Percentiles rank a stretch among this genome's conserved stretches.
These are phyloP conservation scores for Emiliania huxleyi DNA, from an alignment of 78 protist genomes.

Conservation along the genomic window DNA sequence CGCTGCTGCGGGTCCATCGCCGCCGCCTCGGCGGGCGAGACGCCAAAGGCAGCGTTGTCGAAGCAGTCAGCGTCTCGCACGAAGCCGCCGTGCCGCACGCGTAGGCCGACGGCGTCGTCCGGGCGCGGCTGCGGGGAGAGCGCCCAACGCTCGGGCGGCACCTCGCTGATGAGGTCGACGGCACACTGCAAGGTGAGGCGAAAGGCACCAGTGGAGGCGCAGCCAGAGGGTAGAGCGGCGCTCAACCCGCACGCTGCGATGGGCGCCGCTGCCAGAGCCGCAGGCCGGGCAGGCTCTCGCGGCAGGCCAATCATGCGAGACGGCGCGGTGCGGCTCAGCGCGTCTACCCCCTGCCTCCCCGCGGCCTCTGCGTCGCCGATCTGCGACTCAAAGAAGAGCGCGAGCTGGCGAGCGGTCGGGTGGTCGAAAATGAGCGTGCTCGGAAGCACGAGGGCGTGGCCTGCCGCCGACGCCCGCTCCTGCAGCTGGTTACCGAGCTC, in stretches of 20 bases:
- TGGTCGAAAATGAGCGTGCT: background rate
- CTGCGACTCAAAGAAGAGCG: background rate
- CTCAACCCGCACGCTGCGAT: background rate
- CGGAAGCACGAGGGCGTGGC: background rate
- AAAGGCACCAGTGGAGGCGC: background rate
- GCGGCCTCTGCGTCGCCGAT: too few relatives aligned
- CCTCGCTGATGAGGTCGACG: background rate
- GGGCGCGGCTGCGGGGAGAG: background rate
- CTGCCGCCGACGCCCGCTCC: too few relatives aligned
- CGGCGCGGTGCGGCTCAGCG: too few relatives aligned
- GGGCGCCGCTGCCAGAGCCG: too few relatives aligned
- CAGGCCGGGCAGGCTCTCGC: too few relatives aligned
- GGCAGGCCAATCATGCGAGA: too few relatives aligned
- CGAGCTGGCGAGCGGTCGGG: background rate
- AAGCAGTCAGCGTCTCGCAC: background rate
- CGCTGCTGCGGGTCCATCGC: conserved; percentile 44
- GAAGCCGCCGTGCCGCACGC: background rate
- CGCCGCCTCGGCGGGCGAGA: background rate
- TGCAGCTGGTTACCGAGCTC: background rate
- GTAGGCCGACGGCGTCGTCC: too few relatives aligned
- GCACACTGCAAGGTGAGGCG: background rate
- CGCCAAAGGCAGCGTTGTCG: background rate
- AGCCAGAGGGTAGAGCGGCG: background rate
- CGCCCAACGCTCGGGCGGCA: background rate
- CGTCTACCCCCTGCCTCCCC: too few relatives aligned